Evolutionary conservation across 495 filamentous ascomycete species (phyloP).

Genomic region (Bombardia bombarda): DNA sequence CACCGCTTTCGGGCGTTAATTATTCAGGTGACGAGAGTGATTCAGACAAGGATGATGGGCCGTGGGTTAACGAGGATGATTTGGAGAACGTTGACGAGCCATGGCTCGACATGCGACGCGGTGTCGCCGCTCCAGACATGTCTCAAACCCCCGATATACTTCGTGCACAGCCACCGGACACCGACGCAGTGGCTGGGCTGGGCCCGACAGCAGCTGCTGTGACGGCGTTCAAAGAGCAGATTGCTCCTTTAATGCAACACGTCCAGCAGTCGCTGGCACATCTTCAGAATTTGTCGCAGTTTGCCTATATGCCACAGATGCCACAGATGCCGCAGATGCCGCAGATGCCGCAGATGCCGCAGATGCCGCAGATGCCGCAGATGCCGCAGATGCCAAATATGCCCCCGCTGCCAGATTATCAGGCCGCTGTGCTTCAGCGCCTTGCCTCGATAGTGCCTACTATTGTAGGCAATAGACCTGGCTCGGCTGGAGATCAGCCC

Average conservation of each 20-base stretch:
- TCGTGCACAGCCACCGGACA: slow-evolving; percentile 11
- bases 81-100: slow-evolving; percentile 30
- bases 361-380: slow-evolving; percentile 18
- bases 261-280: neutral
- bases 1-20: slow-evolving; percentile 32
- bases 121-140: slow-evolving; percentile 10
- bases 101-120: slow-evolving; percentile 31
- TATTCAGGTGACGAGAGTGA: slow-evolving; percentile 22
- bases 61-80: slow-evolving; percentile 23
- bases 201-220: slow-evolving; percentile 55
- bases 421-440: slow-evolving; percentile 58
- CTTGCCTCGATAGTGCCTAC: slow-evolving; percentile 67
- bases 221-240: slow-evolving; percentile 47
- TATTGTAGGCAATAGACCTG: slow-evolving; percentile 34
- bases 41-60: slow-evolving; percentile 28
- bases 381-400: slow-evolving; percentile 32
- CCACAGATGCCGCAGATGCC: slow-evolving; percentile 69
- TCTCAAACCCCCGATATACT: too few relatives aligned
- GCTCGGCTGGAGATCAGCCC: slow-evolving; percentile 23
- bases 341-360: slow-evolving; percentile 30
- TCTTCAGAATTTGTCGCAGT: slow-evolving; percentile 53
- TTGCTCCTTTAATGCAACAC: too few relatives aligned
- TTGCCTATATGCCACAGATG: slow-evolving; percentile 68
- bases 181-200: slow-evolving; percentile 25
- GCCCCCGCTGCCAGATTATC: slow-evolving; percentile 62